Evolutionary conservation across 208 protist genomes (phyloP), one percentile per base, ranked within the genome.

Genomic region (Crithidia expoeki): DNA sequence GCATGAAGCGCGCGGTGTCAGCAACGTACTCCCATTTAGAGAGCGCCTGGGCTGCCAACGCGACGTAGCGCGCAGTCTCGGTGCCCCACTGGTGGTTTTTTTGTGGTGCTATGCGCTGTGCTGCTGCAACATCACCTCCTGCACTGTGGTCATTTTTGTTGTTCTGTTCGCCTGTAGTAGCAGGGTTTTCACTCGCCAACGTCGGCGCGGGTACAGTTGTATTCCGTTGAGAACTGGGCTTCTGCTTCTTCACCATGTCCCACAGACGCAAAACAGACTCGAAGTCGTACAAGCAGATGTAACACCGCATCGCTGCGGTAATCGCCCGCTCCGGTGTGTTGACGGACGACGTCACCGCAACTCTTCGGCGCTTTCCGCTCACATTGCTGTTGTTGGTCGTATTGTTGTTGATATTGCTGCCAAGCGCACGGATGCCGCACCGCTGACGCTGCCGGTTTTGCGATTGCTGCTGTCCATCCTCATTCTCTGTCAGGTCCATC

Each of bases 271-370:
- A 71, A 40, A 92, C 81, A 23, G 74, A 63, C 25, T 88, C 70
- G 74, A 96, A 94, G 72, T 96, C 85, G 32, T 81, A 84, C 17
- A 83, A 47, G 36, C 74, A 58, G 49, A 90, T 68, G 78, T 90
- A 88, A 66, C 88, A 89, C 2, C 91, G 91, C 78, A 94, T 88
- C n/a, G 88, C 91, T 1, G 76, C 82, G 17, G 90, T 58, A 51
- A 81, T 68, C 34, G 27, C 36, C 40, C 78, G 62, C 30, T 50
- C 64, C 23, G 55, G 61, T 28, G 38, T 57, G 38, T n/a, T 38
- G 55, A 34, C 36, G 38, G 28, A 3, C 11, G 46, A 11, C 28
- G 40, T 0, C 12, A 19, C 30, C 0, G 28, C 51, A 33, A 14
- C 44, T 23, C 21, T 0, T 17, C 34, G 27, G 34, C 33, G n/a